Base-by-base conservation (phyloP, 2,329 filamentous ascomycete genomes). In the Allantophomopsis lycopodina region DNA sequence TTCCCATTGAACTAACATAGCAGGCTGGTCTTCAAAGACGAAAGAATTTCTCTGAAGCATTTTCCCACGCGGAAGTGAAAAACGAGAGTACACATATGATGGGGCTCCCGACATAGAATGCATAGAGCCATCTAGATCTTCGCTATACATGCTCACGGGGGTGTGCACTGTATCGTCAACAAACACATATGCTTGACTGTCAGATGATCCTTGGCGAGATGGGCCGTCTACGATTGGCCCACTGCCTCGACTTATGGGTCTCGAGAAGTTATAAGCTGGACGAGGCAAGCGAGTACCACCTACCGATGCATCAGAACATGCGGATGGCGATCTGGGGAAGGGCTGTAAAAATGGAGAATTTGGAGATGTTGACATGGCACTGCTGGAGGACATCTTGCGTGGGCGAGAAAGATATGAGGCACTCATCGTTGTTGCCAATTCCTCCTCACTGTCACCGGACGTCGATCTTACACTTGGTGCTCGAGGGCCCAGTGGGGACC, bases 221-320 rank as follows among this genome's bases (percentile, higher is more conserved):
- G 76, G 75, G 34, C 62, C 57, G n/a, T 80, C 58, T 32, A 50
- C 73, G 48, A 69, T 62, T 13, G 74, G 73, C 11, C 71, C 77
- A 44, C 76, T 76, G 44, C 77, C 73, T 54, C 80, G 71, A 58
- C 89, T 95, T 44, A 94, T 62, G 0, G 91, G 91, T 34, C 91
- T 74, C 1, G 91, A 96, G 58, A 96, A 96, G 60, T 98, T 96
- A 61, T 93, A 89, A 0, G 83, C 76, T 1, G 86, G 83, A 13
- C 80, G 73, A 11, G 79, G 76, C 30, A 87, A 60, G 21, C 65
- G 60, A 28, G 59, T 61, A 11, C 72, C 68, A 36, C 62, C 70
- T 35, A 71, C 69, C 2, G 87, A 94, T 38, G 75, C 73, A 45
- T 94, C 85, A 1, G 89, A 96, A 44, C 78, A 79, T 31, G 85